Evolutionary conservation across 768 basidiomycete genomes (phyloP), one percentile per base, ranked within the genome.

Genomic region (Kwoniella dejecticola): DNA sequence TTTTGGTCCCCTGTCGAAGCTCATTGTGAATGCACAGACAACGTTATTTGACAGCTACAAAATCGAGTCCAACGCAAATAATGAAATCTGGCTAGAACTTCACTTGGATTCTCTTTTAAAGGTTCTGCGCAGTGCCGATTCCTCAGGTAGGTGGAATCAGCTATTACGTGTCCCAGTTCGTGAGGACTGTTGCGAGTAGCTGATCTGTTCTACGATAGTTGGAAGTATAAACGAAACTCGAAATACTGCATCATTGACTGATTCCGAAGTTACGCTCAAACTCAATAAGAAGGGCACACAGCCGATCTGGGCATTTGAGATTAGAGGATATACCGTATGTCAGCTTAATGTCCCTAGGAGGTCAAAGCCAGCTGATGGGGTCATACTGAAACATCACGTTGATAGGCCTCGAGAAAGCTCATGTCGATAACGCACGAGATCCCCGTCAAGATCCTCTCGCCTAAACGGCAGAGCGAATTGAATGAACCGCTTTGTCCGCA

Each of bases 401-500:
- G 33, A 36, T 33, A 61, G 60, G 60, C 60, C 1, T 26, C 21
- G 1, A 27, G 60, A 27, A 62, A 62, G 38, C 30, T 42, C 1
- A 66, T 77, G 62, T 57, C 65, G 7, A 75, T 79, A 56, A 67
- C 66, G 12, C 77, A 79, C 47, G 77, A 77, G 46, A 69, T 79
- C 61, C 67, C 66, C 36, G 71, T 76, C 29, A 56, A 61, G 21
- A 69, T 79, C 2, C 62, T 79, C 4, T 60, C 65, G n/a, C 66
- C 65, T 33, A 69, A 65, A 40, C 33, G 73, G 41, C 74, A 77
- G 27, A 40, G 54, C 11, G 72, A 75, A 29, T 59, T 79, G 19
- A 71, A 70, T 29, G 77, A 79, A 57, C 77, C 77, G 0, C 27
- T 77, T 3, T 79, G 77, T 64, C 77, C 77, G n/a, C 69, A 69